Conservation (phyloP, 208 protist genomes). For the Wallacemonas sp. region DNA sequence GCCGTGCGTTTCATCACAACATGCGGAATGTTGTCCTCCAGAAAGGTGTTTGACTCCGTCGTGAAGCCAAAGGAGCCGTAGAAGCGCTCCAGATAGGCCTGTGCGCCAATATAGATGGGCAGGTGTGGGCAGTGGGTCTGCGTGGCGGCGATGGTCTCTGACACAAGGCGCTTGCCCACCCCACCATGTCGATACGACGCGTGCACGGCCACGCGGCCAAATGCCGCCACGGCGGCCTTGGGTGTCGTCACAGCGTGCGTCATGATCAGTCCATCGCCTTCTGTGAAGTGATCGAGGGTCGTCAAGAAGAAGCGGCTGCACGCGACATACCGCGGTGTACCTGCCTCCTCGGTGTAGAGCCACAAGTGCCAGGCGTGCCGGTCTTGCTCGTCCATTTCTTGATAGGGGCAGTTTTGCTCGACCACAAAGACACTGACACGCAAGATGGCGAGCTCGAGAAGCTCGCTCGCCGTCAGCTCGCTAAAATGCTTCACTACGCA, state of each 20-base stretch:
- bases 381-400: conserved; percentile 14
- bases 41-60: conserved; percentile 4
- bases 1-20: conserved; percentile 13
- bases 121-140: neutral
- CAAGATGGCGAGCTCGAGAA: neutral
- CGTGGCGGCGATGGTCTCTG: conserved; percentile 1
- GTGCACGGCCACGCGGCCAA: conserved; percentile 11
- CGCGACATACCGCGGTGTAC: neutral
- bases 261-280: neutral
- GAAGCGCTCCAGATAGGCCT: conserved; percentile 13
- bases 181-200: neutral
- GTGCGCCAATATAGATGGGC: conserved; percentile 13
- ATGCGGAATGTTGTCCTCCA: conserved; percentile 8
- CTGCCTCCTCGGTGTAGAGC: neutral
- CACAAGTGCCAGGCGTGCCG: neutral
- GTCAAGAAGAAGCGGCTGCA: conserved; percentile 8
- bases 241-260: neutral
- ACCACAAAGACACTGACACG: conserved; percentile 9
- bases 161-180: neutral
- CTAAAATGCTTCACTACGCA: neutral
- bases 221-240: neutral
- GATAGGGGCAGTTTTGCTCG: conserved; percentile 6
- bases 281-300: conserved; percentile 5
- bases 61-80: conserved; percentile 4
- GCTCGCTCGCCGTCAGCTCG: neutral